Evolutionary conservation across 805 yeast species (phyloP), one percentile per base, ranked within the genome.

Genomic region (Lipomyces mesembrius): DNA sequence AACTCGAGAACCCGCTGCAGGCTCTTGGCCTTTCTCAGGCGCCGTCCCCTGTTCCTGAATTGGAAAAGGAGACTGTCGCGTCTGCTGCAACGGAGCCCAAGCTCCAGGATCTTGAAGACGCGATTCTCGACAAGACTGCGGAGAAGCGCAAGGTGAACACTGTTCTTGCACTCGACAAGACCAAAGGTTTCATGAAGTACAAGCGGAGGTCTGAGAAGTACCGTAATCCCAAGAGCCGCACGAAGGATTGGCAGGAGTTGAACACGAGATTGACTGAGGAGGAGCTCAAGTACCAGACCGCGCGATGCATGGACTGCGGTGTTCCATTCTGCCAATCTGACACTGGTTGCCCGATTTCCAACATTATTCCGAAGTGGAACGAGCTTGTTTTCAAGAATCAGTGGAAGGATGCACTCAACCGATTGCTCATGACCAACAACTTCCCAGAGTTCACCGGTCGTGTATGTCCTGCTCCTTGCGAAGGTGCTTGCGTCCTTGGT

Each of bases 221-320:
- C 83, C 86, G 98, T 79, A 82, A 86, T 53, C 87, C 95, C 32
- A 84, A 86, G 76, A 79, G 85, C 34, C 87, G 99, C 79, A 83
- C 92, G 64, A 84, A 84, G 74, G 98, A 95, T 80, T 95, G 98
- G 98, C 86, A 89, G 71, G 98, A 94, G 80, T 84, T 94, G 78
- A 87, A 96, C 12, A 80, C 86, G 14, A 86, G 97, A 64, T 83
- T 94, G 74, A 83, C 92, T 65, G 90, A 91, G 79, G 92, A 90
- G 61, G 98, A 95, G 73, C 88, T 94, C 75, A 86, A 88, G 77
- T 86, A 84, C 77, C 98, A 94, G 82, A 91, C 98, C 66, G 97
- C 98, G 17, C 87, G 99, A 80, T 94, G 99, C 85, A 94, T 95
- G 97, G 98, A 94, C 81, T 94, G 99, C 84, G 99, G 99, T 83